Evolutionary conservation across 306 rosid genomes (phyloP).

Genomic region (Vachellia collinsii): DNA sequence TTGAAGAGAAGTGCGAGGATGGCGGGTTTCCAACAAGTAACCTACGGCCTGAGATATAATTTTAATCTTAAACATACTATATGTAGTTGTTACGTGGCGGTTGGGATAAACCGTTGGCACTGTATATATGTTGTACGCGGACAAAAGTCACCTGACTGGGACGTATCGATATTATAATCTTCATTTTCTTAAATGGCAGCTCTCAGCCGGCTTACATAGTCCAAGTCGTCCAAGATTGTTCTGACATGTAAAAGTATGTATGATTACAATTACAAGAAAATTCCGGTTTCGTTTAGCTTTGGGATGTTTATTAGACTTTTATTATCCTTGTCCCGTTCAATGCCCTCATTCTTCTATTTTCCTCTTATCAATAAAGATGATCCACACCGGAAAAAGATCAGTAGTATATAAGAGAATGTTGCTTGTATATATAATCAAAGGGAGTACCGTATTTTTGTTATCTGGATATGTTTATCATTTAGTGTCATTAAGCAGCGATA

Average conservation of each 20-base stretch:
- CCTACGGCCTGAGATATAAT: constrained; percentile 15
- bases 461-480: not conserved
- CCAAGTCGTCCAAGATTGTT: not conserved
- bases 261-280: not conserved
- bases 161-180: not conserved
- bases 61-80: not conserved
- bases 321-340: not conserved
- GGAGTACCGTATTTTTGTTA: too few species aligned
- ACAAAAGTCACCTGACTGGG: not conserved
- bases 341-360: not conserved
- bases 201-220: constrained; percentile 11
- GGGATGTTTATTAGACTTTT: not conserved
- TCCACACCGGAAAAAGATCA: not conserved
- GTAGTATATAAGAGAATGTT: too few species aligned
- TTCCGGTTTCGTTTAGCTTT: not conserved
- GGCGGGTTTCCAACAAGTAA: constrained; percentile 61
- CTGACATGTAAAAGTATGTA: not conserved
- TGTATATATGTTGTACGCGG: not conserved
- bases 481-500: not conserved
- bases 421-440: not conserved
- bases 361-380: not conserved
- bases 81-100: not conserved
- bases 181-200: not conserved
- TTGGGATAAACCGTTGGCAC: not conserved
- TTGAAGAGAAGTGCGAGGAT: constrained; percentile 51